Evolutionary conservation across 208 protist species (phyloP).

Genomic region (Trypanosoma rangeli): DNA sequence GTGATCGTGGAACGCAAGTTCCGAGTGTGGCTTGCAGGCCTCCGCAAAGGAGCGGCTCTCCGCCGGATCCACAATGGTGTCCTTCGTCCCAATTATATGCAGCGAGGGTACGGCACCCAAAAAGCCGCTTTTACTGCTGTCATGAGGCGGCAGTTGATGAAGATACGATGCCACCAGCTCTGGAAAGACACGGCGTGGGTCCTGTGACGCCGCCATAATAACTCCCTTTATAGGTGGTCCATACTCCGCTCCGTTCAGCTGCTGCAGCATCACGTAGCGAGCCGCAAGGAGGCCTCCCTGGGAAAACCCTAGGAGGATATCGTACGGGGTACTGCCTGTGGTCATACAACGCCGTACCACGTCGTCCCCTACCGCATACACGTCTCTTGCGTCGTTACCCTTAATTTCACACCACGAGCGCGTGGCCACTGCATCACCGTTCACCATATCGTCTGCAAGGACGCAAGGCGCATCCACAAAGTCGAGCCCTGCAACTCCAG

Average conservation of each 20-base stretch:
- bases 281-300: conserved; percentile 72
- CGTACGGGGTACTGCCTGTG: conserved; percentile 22
- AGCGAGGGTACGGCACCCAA: conserved; percentile 50
- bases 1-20: conserved; percentile 73
- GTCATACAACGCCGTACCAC: conserved; percentile 40
- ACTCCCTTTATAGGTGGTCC: conserved; percentile 30
- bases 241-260: conserved; percentile 19
- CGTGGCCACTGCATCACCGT: conserved; percentile 50
- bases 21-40: conserved; percentile 49
- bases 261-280: conserved; percentile 60
- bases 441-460: conserved; percentile 33
- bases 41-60: conserved; percentile 62
- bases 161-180: conserved; percentile 12
- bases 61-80: conserved; percentile 59
- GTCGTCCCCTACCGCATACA: conserved; percentile 55
- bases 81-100: conserved; percentile 78
- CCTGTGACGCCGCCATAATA: conserved; percentile 67
- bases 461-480: conserved; percentile 68
- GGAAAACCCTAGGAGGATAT: conserved; percentile 84
- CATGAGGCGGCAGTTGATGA: neutral
- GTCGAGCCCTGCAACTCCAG: conserved; percentile 42
- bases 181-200: conserved; percentile 54
- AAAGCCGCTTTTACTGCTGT: conserved; percentile 27
- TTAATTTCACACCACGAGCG: conserved; percentile 53
- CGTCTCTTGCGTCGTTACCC: conserved; percentile 8